A percentile compares a stretch with the other conserved stretches of the same genome.
Evolutionary conservation across 2,329 filamentous ascomycete genomes (phyloP).

Genomic region (Coleophoma cylindrospora): DNA sequence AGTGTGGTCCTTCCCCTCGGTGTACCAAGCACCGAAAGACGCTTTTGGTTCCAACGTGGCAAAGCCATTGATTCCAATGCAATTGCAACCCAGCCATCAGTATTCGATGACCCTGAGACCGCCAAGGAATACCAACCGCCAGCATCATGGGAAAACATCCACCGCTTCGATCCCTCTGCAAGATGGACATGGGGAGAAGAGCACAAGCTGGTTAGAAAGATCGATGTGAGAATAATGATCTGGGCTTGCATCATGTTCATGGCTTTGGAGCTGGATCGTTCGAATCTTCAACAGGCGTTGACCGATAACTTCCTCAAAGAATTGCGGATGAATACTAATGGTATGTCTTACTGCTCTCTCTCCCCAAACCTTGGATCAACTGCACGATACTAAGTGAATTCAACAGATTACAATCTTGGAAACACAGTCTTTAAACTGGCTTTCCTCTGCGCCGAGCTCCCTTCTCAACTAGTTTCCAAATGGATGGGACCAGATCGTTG

Average conservation of each 20-base stretch:
- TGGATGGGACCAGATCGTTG: constrained; percentile 46
- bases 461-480: constrained; percentile 45
- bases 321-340: constrained; percentile 37
- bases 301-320: constrained; percentile 52
- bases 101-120: constrained; percentile 12
- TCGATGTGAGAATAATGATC: constrained; percentile 4
- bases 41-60: background rate
- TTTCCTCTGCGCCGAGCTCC: constrained; percentile 43
- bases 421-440: constrained; percentile 31
- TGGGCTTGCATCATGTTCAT: constrained; percentile 53
- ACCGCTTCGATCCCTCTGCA: constrained; percentile 19
- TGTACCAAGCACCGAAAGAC: background rate
- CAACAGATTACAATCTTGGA: constrained; percentile 42
- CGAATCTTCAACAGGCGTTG: constrained; percentile 52
- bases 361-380: background rate
- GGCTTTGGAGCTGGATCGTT: constrained; percentile 54
- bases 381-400: background rate
- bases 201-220: constrained; percentile 16
- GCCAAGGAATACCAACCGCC: constrained; percentile 18
- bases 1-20: background rate
- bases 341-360: constrained; percentile 17
- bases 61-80: background rate
- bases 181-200: constrained; percentile 23
- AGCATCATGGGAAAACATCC: constrained; percentile 17
- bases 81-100: background rate